Evolutionary conservation across 208 protist genomes (phyloP), one percentile per base, ranked within the genome.

Genomic region (Crithidia bombi): DNA sequence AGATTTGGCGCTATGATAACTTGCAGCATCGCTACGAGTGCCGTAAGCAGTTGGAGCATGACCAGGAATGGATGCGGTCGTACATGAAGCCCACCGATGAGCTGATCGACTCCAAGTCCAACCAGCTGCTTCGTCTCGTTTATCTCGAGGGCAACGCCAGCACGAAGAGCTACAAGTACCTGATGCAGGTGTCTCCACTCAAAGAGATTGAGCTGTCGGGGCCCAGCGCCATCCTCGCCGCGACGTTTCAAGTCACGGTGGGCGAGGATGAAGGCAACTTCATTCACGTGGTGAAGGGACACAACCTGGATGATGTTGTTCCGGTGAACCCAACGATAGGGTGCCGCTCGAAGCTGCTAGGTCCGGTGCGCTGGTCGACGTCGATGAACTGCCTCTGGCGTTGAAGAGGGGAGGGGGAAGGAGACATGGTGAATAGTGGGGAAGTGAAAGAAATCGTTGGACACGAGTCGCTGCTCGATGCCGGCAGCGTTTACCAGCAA

Each of bases 1-100:
- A 91, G 44, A 68, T 95, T 26, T 93, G 90, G 87, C 69, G 91
- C 62, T 95, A 90, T 61, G 81, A 93, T 33, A 82, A 76, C 54
- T 75, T 95, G 30, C 56, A 80, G 67, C 86, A 95, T 57, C 86
- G 90, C 59, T 86, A 91, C 65, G 46, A 92, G 23, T 79, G 57
- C 39, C 72, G 67, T 32, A 83, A 79, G 55, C 36, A 65, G 35
- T 57, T 95, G n/a, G 75, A 80, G 39, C 65, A 65, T 12, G 82
- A 95, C 62, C 68, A 79, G 47, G 85, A 90, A 33, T 93, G 87
- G 90, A 54, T 77, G 35, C 77, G 75, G 21, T 80, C 63, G 14
- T 90, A 83, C 49, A 62, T 69, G 23, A 64, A 75, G 36, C 75
- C 75, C 14, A 61, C 61, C 17, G 67, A 78, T 39, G 58, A 76